Evolutionary conservation across 352 stramenopile species (phyloP).

Genomic region (Pythium scleroteichum): DNA sequence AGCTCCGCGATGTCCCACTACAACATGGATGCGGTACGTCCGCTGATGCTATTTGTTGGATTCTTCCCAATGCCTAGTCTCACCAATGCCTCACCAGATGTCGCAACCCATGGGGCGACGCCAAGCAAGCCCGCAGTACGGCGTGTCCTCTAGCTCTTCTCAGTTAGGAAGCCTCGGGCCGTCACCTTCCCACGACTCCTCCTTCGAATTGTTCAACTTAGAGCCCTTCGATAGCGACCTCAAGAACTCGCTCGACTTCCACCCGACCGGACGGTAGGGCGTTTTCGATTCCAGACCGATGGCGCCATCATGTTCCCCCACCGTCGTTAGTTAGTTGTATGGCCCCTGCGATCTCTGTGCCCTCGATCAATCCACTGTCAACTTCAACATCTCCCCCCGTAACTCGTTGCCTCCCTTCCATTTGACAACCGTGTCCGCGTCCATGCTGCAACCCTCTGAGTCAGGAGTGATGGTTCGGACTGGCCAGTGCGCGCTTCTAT

Average conservation of each 20-base stretch:
- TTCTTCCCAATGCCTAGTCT: neutral
- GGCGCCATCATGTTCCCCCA: neutral
- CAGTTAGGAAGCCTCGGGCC: slow-evolving; percentile 12
- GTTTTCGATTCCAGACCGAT: neutral
- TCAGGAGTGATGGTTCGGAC: neutral
- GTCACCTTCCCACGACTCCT: slow-evolving; percentile 14
- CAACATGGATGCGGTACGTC: slow-evolving; percentile 60
- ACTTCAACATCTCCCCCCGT: slow-evolving; percentile 1
- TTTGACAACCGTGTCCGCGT: too few species aligned
- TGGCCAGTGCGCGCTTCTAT: slow-evolving; percentile 11
- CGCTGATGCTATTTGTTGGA: slow-evolving; percentile 2
- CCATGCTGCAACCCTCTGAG: neutral
- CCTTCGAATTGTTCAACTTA: slow-evolving; percentile 37
- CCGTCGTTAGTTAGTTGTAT: neutral
- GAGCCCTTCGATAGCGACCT: slow-evolving; percentile 35
- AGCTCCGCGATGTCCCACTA: slow-evolving; percentile 41
- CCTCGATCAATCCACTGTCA: neutral
- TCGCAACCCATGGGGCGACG: slow-evolving; percentile 20
- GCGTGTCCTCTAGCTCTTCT: neutral
- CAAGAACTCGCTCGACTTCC: slow-evolving; percentile 33
- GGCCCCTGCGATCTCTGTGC: neutral
- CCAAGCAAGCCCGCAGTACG: slow-evolving; percentile 26
- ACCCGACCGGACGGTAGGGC: slow-evolving; percentile 10
- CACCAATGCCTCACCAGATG: slow-evolving; percentile 6
- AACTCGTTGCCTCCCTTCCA: too few species aligned